A percentile compares a stretch with the other conserved stretches of the same genome.
Conservation (phyloP, 2,329 filamentous ascomycete genomes). For the Metarhizium guizhouense region DNA sequence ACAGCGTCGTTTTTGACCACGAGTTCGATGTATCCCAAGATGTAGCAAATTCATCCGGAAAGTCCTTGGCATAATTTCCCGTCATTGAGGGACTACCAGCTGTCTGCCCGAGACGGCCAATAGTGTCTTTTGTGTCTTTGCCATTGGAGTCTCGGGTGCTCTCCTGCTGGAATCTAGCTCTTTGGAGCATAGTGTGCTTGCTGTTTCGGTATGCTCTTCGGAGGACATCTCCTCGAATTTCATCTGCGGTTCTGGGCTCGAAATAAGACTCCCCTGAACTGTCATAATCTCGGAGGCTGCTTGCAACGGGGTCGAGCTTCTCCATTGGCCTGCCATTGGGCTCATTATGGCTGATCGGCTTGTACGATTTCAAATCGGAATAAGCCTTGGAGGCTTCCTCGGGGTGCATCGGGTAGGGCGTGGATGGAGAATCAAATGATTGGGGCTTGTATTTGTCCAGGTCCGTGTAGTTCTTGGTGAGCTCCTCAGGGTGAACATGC, state of each 20-base stretch:
- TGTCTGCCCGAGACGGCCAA: neutral
- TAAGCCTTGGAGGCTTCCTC: conserved; percentile 29
- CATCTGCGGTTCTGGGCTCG: conserved; percentile 20
- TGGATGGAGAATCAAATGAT: conserved; percentile 18
- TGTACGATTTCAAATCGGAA: conserved; percentile 32
- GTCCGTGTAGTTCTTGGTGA: conserved; percentile 31
- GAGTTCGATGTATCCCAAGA: conserved; percentile 29
- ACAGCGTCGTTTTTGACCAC: conserved; percentile 15
- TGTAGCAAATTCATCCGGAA: conserved; percentile 40
- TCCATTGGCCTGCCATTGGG: conserved; percentile 20
- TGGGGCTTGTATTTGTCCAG: conserved; percentile 29
- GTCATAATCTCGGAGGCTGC: conserved; percentile 30
- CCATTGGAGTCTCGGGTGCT: conserved; percentile 6
- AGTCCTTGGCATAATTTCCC: conserved; percentile 41
- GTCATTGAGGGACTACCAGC: conserved; percentile 20
- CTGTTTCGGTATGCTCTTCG: conserved; percentile 16
- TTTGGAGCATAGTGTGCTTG: conserved; percentile 9
- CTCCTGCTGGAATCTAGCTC: conserved; percentile 9
- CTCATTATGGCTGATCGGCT: conserved; percentile 26
- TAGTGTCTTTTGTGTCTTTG: conserved; percentile 3
- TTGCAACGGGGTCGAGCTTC: conserved; percentile 22
- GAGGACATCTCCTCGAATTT: conserved; percentile 22
- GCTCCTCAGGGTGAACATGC: conserved; percentile 28
- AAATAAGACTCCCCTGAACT: conserved; percentile 6
- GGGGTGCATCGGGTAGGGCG: conserved; percentile 19